Percentiles rank a stretch among this genome's conserved stretches.
These are phyloP conservation scores for Triticum aestivum DNA, from an alignment of 176 grass and related monocot genomes.

Conservation along the genomic window DNA sequence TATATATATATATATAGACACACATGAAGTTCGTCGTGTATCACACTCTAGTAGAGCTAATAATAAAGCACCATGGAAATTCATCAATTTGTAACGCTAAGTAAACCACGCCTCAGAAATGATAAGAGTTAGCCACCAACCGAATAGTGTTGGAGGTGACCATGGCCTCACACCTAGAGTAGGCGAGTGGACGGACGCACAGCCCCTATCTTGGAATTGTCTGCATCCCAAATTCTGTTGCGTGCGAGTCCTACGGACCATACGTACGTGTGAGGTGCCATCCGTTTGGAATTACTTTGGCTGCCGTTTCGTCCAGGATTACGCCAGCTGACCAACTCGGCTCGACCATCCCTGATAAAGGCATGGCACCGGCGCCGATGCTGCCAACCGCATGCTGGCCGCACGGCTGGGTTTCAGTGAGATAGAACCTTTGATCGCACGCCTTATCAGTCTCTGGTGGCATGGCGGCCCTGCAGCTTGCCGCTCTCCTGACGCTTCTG, in stretches of 20 bases:
- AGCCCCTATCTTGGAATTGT: background rate
- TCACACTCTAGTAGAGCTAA: too few relatives aligned
- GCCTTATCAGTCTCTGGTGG: too few relatives aligned
- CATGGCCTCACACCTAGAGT: background rate
- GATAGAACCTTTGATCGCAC: too few relatives aligned
- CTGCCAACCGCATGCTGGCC: too few relatives aligned
- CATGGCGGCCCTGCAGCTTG: background rate
- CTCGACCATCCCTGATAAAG: background rate
- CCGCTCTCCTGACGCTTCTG: background rate
- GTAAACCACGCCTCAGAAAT: background rate
- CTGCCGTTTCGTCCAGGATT: background rate
- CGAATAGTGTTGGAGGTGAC: background rate
- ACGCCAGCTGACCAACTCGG: background rate
- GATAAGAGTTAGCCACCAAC: background rate
- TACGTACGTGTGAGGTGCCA: too few relatives aligned
- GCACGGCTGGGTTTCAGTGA: too few relatives aligned
- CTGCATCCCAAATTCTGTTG: background rate
- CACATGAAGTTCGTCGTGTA: too few relatives aligned
- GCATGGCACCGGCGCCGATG: too few relatives aligned
- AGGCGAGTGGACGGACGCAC: background rate
- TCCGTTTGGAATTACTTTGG: background rate
- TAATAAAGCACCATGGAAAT: background rate
- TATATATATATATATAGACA: too few relatives aligned
- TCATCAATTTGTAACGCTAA: background rate
- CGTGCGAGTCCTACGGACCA: background rate